Conservation (phyloP, 2,329 filamentous ascomycete species). For the Trichoderma afroharzianum region DNA sequence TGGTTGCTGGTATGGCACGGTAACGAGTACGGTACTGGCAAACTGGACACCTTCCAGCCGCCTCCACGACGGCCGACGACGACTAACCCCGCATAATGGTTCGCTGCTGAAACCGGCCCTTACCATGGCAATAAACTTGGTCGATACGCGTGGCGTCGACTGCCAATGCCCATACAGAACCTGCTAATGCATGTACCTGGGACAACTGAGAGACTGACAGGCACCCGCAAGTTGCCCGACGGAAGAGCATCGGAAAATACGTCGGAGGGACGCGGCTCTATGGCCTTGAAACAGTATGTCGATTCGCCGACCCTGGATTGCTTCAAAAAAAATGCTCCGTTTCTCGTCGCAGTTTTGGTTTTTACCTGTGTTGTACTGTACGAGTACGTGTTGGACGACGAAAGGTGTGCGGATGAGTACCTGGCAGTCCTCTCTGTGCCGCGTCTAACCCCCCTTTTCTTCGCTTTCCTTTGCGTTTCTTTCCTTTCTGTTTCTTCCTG, state of each 20-base stretch:
- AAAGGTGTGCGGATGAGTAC: background rate
- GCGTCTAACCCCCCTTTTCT: background rate
- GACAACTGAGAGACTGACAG: background rate
- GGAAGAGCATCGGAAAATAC: constrained; percentile 9
- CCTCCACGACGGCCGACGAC: background rate
- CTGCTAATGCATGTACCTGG: constrained; percentile 7
- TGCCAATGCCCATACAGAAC: background rate
- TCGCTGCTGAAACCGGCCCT: constrained; percentile 14
- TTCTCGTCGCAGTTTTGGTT: background rate
- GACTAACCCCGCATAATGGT: constrained; percentile 17
- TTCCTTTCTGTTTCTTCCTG: background rate
- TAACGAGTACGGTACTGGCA: no score
- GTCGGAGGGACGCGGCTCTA: constrained; percentile 7
- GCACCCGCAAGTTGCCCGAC: constrained; percentile 5
- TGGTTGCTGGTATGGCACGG: background rate
- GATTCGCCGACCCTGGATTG: constrained; percentile 9
- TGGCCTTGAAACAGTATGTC: background rate
- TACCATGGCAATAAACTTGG: constrained; percentile 8
- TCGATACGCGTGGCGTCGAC: constrained; percentile 14
- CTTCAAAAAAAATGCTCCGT: background rate
- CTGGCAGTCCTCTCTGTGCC: background rate
- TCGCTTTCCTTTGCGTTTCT: background rate
- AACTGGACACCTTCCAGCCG: background rate
- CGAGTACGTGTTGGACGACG: background rate
- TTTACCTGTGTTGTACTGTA: background rate